Base-by-base conservation (phyloP, 768 basidiomycete species). In the Chiua virens region DNA sequence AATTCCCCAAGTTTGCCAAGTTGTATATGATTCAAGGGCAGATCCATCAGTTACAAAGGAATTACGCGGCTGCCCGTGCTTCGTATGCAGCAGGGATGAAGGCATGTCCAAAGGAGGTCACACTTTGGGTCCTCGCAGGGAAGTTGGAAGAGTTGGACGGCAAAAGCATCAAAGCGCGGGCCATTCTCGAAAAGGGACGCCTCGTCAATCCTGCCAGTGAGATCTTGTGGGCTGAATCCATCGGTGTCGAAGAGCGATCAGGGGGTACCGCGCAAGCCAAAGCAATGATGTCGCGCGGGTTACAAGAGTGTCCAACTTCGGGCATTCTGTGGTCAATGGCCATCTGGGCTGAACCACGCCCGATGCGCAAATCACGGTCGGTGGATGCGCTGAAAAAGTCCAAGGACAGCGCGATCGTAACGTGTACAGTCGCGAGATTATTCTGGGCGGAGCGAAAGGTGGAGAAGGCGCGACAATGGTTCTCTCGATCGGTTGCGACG, bases 21-120 rank as follows among this genome's bases (percentile, higher is more conserved):
- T 71, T 98, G 1, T 95, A 99, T 73, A 92, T 98, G 91, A 88
- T 98, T 56, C 90, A 98, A 73, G 96, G 93, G 1, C 96, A 98
- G 63, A 93, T 98, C 14, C 78, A 86, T 55, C 81, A 88, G 55
- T 71, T 80, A 20, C 77, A 77, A 37, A 74, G 75, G n/a, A 80
- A 88, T 46, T 73, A 77, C 42, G 43, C 81, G 5, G 78, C 78
- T 3, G 92, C 94, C 0, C 84, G 96, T 14, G 82, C 83, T 3
- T 83, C 94, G 1, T 97, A 82, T 64, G 82, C 91, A 0, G 80
- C 86, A 6, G 97, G 94, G 0, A 73, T 91, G 66, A 95, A 93
- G 70, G 81, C 85, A 2, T 92, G 89, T 55, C 89, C 96, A 1
- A 92, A 91, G 61, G 86, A 89, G 28, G 79, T 87, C 27, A 85